Conservation (phyloP, 306 rosid genomes). For the Vicia sativa region DNA sequence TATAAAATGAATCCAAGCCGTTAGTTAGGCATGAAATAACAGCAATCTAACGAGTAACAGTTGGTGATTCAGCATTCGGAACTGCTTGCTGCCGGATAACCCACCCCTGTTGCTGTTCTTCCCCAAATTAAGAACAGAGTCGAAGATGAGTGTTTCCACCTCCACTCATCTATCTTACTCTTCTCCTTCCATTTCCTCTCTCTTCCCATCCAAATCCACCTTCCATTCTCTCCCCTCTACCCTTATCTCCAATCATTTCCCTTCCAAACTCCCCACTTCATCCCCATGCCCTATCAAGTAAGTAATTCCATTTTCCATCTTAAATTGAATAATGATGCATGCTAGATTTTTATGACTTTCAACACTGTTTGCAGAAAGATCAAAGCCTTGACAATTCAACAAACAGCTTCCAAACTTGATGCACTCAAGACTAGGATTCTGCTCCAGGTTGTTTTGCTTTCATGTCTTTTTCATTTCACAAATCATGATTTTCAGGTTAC, state of each 20-base stretch:
- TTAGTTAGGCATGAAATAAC: not conserved
- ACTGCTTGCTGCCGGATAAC: not conserved
- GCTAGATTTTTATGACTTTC: no score
- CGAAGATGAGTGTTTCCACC: constrained; percentile 38
- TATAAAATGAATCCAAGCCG: not conserved
- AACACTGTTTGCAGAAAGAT: constrained; percentile 37
- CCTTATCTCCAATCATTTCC: constrained; percentile 32
- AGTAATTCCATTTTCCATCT: not conserved
- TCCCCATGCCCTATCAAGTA: constrained; percentile 35
- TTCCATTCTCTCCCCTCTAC: not conserved
- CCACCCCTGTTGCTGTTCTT: constrained; percentile 10
- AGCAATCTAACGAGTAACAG: not conserved
- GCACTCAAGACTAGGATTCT: constrained; percentile 35
- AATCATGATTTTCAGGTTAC: constrained; percentile 24
- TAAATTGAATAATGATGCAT: constrained; percentile 2
- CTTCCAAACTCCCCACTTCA: constrained; percentile 7
- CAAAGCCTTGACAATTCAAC: constrained; percentile 25
- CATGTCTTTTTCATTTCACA: constrained; percentile 5
- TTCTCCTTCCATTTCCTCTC: constrained; percentile 38
- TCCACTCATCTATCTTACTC: constrained; percentile 37
- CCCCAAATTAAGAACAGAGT: constrained; percentile 1
- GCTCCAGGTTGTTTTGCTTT: constrained; percentile 44
- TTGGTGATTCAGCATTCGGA: not conserved
- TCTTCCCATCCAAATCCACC: constrained; percentile 28
- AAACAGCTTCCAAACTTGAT: constrained; percentile 23